Evolutionary conservation across 2,329 filamentous ascomycete species (phyloP), one percentile per base, ranked within the genome.

Genomic region (Blumeria hordei): DNA sequence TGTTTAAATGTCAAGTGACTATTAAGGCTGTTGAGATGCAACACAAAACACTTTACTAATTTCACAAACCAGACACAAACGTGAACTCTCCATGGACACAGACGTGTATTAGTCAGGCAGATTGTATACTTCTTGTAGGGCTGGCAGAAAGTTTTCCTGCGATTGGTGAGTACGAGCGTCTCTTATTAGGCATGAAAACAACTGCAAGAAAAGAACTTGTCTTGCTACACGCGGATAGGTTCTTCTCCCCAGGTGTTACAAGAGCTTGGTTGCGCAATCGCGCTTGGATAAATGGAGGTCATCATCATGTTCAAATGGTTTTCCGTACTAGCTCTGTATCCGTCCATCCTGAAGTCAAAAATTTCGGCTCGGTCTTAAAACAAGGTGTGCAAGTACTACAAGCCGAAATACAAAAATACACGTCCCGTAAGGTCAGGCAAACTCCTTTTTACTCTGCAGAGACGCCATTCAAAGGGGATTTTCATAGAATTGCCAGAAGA

Each of bases 51-150:
- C 21, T 28, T 28, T 28, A 28, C 21, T 28, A 28, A 28, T 28
- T 28, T 28, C 21, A 28, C 35, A 53, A 43, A 52, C 33, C 54
- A 82, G 92, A 98, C 67, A 98, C 93, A 4, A 94, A 81, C 58
- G 92, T 96, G 62, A 96, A 94, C 62, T 87, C 93, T 1, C 88
- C 90, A 0, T 98, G 92, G 92, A 98, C 93, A 0, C 88, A 95
- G 64, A 96, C 92, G 0, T 98, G 93, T 66, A 95, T 98, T 60
- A 83, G 84, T 14, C 92, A 98, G 68, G 92, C 92, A 1, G 92
- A 98, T 68, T 95, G 88, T 61, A 95, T 98, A 59, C 74, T 98
- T 7, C 74, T 98, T 8, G 87, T 98, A 33, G 92, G 88, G 0
- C 70, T 96, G 12, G 92, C 88, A 0, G 92, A 96, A 65, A 83